Base-by-base conservation (phyloP, 805 yeast genomes). In the Kregervanrija pseudodelftensis region DNA sequence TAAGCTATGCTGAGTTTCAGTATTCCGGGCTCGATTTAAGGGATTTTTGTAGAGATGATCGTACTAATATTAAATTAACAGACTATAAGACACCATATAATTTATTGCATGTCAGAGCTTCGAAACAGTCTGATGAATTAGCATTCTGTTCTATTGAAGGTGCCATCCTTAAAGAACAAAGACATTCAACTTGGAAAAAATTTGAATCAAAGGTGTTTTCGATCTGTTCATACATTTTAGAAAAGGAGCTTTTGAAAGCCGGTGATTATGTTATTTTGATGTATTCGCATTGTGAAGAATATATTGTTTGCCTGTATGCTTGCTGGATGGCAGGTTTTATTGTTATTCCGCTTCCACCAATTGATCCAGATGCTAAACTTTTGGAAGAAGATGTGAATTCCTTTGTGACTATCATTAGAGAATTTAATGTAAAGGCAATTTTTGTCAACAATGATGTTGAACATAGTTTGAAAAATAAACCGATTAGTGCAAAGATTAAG, bases 221-320 rank as follows among this genome's bases (percentile, higher is more conserved):
- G 0, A 83, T 86, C 30, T 79, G 90, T 42, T 69, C 76, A 5
- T 80, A 84, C 57, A 73, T 93, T 43, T 68, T 82, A 33, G 84
- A 76, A 37, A 90, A 86, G 62, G 74, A 79, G 1, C 68, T 73
- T 3, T 59, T 87, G 38, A 72, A 66, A 43, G 71, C 85, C 2
- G 95, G 95, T 0, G 85, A 84, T 43, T 69, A 73, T 50, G 91
- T 88, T 3, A 72, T 89, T 3, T 66, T 93, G 55, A 82, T 89
- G 82, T 89, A 87, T 59, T 83, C 95, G 0, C 75, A 91, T 39
- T 79, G 89, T 1, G 96, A 90, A 46, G 98, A 93, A 49, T 91
- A 78, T 57, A 77, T 83, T 5, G 78, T 87, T 30, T 87, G 95
- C 2, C 70, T 89, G 1, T 79, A 81, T 62, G 97, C 99, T 0